Base-by-base conservation (phyloP, 306 rosid genomes). In the Pterocarpus santalinus region DNA sequence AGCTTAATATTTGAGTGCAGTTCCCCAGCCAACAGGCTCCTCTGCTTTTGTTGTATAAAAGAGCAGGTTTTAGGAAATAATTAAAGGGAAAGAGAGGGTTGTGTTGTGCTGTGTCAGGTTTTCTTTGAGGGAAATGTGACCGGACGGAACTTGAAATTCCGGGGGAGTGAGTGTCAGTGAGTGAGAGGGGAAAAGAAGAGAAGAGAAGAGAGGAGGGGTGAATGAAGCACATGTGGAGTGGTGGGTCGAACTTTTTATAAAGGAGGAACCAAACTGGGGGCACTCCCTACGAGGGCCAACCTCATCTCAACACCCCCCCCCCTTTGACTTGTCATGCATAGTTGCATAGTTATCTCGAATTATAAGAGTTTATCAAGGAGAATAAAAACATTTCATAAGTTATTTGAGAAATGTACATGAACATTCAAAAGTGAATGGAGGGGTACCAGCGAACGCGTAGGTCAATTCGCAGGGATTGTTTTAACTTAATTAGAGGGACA, bases 81-180 rank as follows among this genome's bases (percentile, higher is more conserved):
- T 62, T 52, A 73, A 72, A 69, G 79, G 83, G 52, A 76, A 85
- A 81, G 85, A 65, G 28, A 58, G 80, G 13, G 39, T 2, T 36
- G 39, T 36, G 39, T 36, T 36, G 39, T 36, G 39, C 28, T 43
- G 81, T 82, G 89, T 86, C 76, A 78, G 86, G 65, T 65, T 35
- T 9, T 69, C 75, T 79, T 64, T 44, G 79, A 58, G 43, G 79
- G 68, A 65, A 65, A 79, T 65, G n/a, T 73, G 78, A 69, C 78
- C 84, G 84, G 75, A 68, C 76, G 76, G 75, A 69, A 58, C 1
- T 47, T 53, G 65, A 80, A 75, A 82, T 78, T 82, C 82, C 79
- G 86, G 66, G 52, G 79, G 5, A 53, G 39, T 38, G 36, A 12
- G 82, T 55, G 58, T 44, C 76, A 61, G 65, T 38, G 1, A 73